A percentile compares a stretch with the other conserved stretches of the same genome.
Conservation (phyloP, 345 rosid species). For the Eutrema japonicum region DNA sequence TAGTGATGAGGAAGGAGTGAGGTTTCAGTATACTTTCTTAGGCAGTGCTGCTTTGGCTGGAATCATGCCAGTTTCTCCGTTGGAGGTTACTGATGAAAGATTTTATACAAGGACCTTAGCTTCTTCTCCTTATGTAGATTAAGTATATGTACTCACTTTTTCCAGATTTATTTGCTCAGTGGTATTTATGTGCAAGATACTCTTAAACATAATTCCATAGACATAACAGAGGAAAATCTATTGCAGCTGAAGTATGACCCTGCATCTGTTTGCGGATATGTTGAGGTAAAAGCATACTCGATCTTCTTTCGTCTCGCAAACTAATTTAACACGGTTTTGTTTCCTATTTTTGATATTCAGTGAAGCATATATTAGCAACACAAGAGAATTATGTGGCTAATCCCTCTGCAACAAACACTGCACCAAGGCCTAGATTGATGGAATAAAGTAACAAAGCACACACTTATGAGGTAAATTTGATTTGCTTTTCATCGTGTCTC, state of each 20-base stretch:
- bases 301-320: too few species aligned
- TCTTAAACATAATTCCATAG: constrained; percentile 60
- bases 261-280: too few species aligned
- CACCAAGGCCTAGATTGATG: constrained; percentile 33
- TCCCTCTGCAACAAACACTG: constrained; percentile 24
- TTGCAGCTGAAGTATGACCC: constrained; percentile 61
- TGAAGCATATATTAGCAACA: neutral
- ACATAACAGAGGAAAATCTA: constrained; percentile 61
- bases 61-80: constrained; percentile 69
- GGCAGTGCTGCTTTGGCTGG: constrained; percentile 98
- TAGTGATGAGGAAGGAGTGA: constrained; percentile 97
- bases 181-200: constrained; percentile 80
- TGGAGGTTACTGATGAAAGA: constrained; percentile 77
- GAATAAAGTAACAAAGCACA: constrained; percentile 24
- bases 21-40: constrained; percentile 89
- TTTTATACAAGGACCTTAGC: constrained; percentile 36
- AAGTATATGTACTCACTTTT: constrained; percentile 44
- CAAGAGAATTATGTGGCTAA: constrained; percentile 21
- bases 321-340: too few species aligned
- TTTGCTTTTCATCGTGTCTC: neutral
- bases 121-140: constrained; percentile 5
- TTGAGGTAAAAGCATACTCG: too few species aligned
- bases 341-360: too few species aligned
- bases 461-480: constrained; percentile 27
- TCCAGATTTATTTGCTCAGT: constrained; percentile 57